phyloP scores from a whole-genome alignment of 2,329 filamentous ascomycete species.

The Ustulina deusta region DNA sequence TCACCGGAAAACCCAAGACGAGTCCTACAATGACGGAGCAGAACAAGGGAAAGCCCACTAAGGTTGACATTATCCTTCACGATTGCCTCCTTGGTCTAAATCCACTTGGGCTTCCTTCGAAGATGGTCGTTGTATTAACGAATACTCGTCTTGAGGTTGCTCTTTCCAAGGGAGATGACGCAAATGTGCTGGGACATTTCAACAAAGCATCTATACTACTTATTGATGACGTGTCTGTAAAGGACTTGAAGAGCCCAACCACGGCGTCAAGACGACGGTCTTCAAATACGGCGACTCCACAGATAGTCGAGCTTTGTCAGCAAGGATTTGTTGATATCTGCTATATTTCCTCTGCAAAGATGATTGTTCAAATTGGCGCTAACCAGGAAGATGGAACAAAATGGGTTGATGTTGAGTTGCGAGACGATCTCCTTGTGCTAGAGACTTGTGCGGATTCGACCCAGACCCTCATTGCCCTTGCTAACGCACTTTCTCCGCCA shows the following conservation, averaged over 20 bases:
- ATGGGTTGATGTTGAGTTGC: slow-evolving; percentile 81
- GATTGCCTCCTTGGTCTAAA: slow-evolving; percentile 89
- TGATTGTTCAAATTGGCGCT: slow-evolving; percentile 70
- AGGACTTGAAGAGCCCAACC: slow-evolving; percentile 54
- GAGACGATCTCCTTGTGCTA: slow-evolving; percentile 86
- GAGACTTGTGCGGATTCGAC: slow-evolving; percentile 98
- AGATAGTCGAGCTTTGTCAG: slow-evolving; percentile 68
- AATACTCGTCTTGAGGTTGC: slow-evolving; percentile 78
- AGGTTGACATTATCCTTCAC: slow-evolving; percentile 78
- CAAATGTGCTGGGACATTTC: slow-evolving; percentile 74
- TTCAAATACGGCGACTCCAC: slow-evolving; percentile 58
- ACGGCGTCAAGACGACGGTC: slow-evolving; percentile 55
- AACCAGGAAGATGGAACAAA: slow-evolving; percentile 70
- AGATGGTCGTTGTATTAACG: slow-evolving; percentile 81
- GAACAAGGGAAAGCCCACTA: slow-evolving; percentile 66
- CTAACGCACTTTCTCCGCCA: slow-evolving; percentile 85
- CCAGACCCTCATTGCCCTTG: slow-evolving; percentile 84
- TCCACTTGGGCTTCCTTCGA: slow-evolving; percentile 79
- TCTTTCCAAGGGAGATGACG: slow-evolving; percentile 73
- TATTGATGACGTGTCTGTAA: slow-evolving; percentile 76
- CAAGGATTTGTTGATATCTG: slow-evolving; percentile 88
- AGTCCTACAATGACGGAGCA: slow-evolving; percentile 36
- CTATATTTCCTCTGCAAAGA: slow-evolving; percentile 84
- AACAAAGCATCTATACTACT: slow-evolving; percentile 86
- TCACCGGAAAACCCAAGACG: slow-evolving; percentile 52